These are phyloP conservation scores for Ceratocystis harringtonii DNA, from an alignment of 2,329 filamentous ascomycete species.

Conservation along the genomic window DNA sequence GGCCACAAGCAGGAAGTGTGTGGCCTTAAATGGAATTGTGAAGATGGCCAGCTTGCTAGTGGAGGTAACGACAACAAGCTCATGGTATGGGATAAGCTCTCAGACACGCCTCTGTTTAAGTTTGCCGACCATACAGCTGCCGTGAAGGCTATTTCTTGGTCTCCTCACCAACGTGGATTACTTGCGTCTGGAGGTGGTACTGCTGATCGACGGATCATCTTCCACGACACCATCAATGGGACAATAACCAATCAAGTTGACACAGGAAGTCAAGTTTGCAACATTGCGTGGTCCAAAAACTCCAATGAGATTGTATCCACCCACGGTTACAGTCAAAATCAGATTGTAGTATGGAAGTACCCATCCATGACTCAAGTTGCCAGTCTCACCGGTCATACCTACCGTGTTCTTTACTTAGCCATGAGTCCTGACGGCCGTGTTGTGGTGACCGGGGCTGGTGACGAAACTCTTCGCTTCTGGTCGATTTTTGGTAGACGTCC, in stretches of 20 bases:
- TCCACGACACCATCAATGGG: constrained; percentile 89
- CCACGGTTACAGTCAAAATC: constrained; percentile 94
- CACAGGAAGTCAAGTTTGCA: constrained; percentile 97
- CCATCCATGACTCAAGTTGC: constrained; percentile 95
- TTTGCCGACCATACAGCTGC: constrained; percentile 91
- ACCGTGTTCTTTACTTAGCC: constrained; percentile 84
- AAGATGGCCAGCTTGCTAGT: constrained; percentile 85
- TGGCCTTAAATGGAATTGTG: constrained; percentile 90
- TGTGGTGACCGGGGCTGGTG: constrained; percentile 88
- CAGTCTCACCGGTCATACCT: constrained; percentile 89
- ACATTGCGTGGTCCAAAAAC: constrained; percentile 92
- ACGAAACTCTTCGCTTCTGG: constrained; percentile 95
- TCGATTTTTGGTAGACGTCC: constrained; percentile 80
- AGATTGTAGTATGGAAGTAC: constrained; percentile 99
- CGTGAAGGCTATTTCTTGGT: constrained; percentile 97
- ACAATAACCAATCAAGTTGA: constrained; percentile 74
- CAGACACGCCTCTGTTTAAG: constrained; percentile 81
- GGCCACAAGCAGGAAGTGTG: constrained; percentile 98
- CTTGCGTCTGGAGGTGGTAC: constrained; percentile 94
- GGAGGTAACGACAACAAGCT: constrained; percentile 98
- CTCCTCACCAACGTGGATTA: constrained; percentile 82
- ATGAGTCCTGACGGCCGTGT: constrained; percentile 94
- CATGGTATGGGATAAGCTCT: constrained; percentile 95
- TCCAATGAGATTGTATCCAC: constrained; percentile 96
- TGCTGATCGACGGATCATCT: constrained; percentile 89